Evolutionary conservation across 306 rosid species (phyloP).

Genomic region (Clitoria ternatea): DNA sequence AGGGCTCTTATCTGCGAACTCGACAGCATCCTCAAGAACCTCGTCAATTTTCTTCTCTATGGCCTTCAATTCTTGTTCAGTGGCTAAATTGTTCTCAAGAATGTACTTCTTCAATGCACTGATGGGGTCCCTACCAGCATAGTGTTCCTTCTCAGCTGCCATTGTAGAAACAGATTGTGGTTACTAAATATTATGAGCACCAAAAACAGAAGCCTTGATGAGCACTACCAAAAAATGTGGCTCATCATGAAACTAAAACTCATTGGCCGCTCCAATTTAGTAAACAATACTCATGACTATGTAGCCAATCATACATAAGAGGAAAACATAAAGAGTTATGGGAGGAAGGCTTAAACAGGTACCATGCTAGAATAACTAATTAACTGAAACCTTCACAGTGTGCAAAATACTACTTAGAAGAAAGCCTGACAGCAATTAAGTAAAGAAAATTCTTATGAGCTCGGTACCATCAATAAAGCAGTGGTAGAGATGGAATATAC

Average conservation of each 20-base stretch:
- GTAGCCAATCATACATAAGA: background rate
- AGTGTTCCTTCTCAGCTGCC: slow-evolving; percentile 93
- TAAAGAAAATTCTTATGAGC: background rate
- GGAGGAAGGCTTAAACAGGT: background rate
- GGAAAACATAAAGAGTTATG: background rate
- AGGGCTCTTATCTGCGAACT: slow-evolving; percentile 88
- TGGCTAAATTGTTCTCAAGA: slow-evolving; percentile 66
- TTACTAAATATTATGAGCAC: background rate
- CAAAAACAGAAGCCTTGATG: background rate
- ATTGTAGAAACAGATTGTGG: slow-evolving; percentile 13
- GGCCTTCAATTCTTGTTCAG: slow-evolving; percentile 69
- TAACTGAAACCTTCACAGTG: background rate
- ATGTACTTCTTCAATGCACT: slow-evolving; percentile 75
- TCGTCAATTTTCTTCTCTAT: slow-evolving; percentile 85
- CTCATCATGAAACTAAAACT: background rate
- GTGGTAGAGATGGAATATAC: background rate
- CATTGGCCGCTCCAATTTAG: background rate
- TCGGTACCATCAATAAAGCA: background rate
- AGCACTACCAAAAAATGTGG: background rate
- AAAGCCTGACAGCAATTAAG: background rate
- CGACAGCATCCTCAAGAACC: slow-evolving; percentile 74
- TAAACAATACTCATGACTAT: background rate
- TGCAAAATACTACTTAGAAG: background rate
- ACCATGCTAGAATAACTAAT: background rate
- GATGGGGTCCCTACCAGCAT: slow-evolving; percentile 90